Conservation (phyloP, 139 green algal genomes). For the Chlamydomonas eustigma region DNA sequence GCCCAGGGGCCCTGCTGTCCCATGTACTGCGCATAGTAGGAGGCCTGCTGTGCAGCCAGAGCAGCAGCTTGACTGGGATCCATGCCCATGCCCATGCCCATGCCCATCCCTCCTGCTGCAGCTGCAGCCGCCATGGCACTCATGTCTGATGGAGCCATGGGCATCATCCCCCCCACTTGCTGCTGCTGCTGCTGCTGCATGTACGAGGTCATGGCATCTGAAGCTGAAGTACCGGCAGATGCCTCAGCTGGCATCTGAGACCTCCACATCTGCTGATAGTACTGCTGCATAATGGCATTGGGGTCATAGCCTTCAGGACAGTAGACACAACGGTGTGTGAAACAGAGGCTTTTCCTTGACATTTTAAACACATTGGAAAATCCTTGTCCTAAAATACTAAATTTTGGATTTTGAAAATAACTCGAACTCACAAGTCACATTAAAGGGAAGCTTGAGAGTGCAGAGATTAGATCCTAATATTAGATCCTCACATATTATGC, state of each 20-base stretch:
- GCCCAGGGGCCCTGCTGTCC: too few species aligned
- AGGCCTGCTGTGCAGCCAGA: background rate
- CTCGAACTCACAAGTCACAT: too few species aligned
- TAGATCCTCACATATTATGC: too few species aligned
- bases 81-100: background rate
- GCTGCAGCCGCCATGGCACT: background rate
- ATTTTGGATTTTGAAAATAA: too few species aligned
- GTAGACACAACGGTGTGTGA: background rate
- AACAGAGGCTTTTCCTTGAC: too few species aligned
- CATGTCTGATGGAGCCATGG: background rate
- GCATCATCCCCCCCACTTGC: background rate
- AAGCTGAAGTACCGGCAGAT: background rate
- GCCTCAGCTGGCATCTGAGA: background rate
- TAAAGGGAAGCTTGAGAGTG: too few species aligned
- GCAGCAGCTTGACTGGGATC: slow-evolving; percentile 3
- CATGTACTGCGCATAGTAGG: slow-evolving; percentile 6
- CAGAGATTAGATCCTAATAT: too few species aligned
- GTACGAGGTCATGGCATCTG: background rate
- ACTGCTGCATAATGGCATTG: background rate
- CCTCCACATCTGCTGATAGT: slow-evolving; percentile 1
- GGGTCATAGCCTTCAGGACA: background rate
- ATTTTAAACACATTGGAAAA: too few species aligned
- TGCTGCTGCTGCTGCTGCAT: background rate
- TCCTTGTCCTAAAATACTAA: too few species aligned
- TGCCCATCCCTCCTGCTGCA: background rate